Percentiles rank a stretch among this genome's conserved stretches.
Conservation (phyloP, 345 rosid genomes). For the Arabis hirsuta region DNA sequence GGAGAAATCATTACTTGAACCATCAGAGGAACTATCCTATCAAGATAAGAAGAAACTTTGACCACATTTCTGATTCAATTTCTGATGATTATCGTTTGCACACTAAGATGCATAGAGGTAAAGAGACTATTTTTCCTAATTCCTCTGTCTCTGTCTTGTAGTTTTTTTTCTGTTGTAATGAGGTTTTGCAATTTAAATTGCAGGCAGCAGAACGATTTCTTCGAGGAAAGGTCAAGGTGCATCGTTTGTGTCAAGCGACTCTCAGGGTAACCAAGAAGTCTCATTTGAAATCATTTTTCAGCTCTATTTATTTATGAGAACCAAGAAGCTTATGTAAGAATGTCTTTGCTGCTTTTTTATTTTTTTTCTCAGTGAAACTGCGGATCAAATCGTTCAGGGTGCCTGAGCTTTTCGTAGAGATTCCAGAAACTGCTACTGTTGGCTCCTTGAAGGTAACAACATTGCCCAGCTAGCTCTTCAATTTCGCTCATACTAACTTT, state of each 20-base stretch:
- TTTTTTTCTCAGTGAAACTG: conserved; percentile 68
- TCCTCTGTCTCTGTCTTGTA: conserved; percentile 8
- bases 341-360: conserved; percentile 14
- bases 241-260: conserved; percentile 41
- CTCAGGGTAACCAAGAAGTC: conserved; percentile 38
- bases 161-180: conserved; percentile 19
- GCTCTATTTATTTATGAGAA: background rate
- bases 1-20: conserved; percentile 59
- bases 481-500: background rate
- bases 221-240: conserved; percentile 50
- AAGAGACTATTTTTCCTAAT: background rate
- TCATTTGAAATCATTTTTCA: background rate
- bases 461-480: background rate
- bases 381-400: conserved; percentile 93
- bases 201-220: conserved; percentile 55
- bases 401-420: conserved; percentile 86
- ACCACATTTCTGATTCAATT: conserved; percentile 53
- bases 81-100: conserved; percentile 52
- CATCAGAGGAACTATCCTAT: conserved; percentile 81
- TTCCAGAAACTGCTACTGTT: conserved; percentile 88
- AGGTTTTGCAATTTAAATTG: conserved; percentile 31
- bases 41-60: conserved; percentile 71
- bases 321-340: background rate
- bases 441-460: conserved; percentile 81
- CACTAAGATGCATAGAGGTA: conserved; percentile 57